Base-by-base conservation (phyloP, 306 rosid species). In the Trifolium repens region DNA sequence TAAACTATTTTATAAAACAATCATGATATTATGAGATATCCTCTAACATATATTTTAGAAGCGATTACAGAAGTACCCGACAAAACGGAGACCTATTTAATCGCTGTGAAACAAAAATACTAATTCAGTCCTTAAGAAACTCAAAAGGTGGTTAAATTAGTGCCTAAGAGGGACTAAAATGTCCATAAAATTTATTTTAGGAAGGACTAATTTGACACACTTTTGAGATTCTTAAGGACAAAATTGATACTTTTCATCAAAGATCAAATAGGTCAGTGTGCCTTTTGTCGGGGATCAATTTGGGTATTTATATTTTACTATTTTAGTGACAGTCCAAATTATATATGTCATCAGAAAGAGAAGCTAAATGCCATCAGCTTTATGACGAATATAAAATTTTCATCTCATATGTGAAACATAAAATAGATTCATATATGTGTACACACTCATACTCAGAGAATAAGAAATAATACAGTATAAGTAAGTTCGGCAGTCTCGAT, bases 381-480 rank as follows among this genome's bases (percentile, higher is more conserved):
- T 11, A 13, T 66, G 13, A 50, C 76, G 66, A 37, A 35, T 34
- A 58, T 71, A 53, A 35, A 22, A 22, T 16, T 32, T 54, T 58
- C 24, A 22, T 22, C 14, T 8, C 26, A 14, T 22, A 26, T 1
- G 43, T 39, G 22, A 71, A 50, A 70, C 5, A 53, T 8, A 52
- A 9, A 57, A 63, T 9, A 71, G 44, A 53, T 54, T 13, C 43
- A 59, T 27, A n/a, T n/a, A n/a, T 30, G 52, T 47, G 11, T 57
- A 5, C 47, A 67, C 26, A 53, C 67, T 3, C 30, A 69, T n/a
- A 40, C 40, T 44, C n/a, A 24, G 35, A 79, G 74, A 75, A 52
- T 53, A 69, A 70, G 72, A 82, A 79, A 80, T 71, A 81, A 71
- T 84, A 87, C 91, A 87, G 27, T 65, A 87, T 92, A 37, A 49